Conservation (phyloP, 176 grass and related monocot genomes). For the Triticum dicoccoides region DNA sequence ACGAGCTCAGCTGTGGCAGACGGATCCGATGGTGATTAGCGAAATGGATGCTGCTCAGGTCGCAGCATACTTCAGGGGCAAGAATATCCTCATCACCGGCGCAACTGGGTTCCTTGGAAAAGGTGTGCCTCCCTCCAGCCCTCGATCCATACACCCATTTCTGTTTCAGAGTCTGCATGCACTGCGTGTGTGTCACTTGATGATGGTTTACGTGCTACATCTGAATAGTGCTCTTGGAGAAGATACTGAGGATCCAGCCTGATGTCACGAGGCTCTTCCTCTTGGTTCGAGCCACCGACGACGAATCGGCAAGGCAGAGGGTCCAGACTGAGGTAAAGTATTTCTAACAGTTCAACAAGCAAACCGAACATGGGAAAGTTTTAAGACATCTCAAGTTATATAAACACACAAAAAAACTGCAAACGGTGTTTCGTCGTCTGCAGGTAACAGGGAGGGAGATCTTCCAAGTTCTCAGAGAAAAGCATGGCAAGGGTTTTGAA, state of each 20-base stretch:
- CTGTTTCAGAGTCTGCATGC: background rate
- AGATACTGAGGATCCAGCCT: background rate
- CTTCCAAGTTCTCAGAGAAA: background rate
- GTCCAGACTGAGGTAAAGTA: slow-evolving; percentile 9
- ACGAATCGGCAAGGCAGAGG: background rate
- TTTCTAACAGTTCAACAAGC: background rate
- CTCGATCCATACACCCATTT: background rate
- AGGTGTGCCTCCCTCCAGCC: background rate
- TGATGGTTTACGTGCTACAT: no score
- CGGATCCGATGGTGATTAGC: background rate
- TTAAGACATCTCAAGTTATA: background rate
- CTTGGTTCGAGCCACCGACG: background rate
- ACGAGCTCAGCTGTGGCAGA: background rate
- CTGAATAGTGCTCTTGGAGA: background rate
- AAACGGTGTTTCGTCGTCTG: background rate
- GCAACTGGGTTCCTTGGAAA: background rate
- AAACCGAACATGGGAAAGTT: no score
- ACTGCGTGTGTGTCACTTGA: no score
- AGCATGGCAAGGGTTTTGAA: background rate
- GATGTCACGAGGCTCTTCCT: background rate
- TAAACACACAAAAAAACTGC: background rate
- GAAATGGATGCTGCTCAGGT: background rate
- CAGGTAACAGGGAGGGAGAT: background rate
- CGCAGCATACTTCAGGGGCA: background rate
- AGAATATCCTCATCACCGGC: background rate